Base-by-base conservation (phyloP, 495 filamentous ascomycete genomes). In the Podospora australis region DNA sequence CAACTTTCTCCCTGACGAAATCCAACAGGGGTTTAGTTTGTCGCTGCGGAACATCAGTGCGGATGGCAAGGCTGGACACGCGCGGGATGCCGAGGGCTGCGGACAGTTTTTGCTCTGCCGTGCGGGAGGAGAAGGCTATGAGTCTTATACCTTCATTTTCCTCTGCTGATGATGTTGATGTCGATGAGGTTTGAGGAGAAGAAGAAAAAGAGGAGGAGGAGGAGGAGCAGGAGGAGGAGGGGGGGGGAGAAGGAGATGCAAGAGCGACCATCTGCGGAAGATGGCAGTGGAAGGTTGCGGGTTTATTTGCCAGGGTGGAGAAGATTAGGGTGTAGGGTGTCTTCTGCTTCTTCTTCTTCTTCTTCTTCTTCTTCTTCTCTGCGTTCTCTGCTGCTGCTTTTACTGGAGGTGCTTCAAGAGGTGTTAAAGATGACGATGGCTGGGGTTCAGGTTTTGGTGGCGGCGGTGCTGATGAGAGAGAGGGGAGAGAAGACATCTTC, bases 1-100 rank as follows among this genome's bases (percentile, higher is more conserved):
- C 46, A 0, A 83, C 75, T 44, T 70, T 63, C n/a, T 66, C 57
- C 14, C 70, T 61, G 7, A 74, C 71, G 52, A 72, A 76, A 5
- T 73, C 69, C 10, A 82, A 52, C 2, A 85, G 62, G 4, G 69
- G 63, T 24, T 66, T 63, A 0, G 71, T 69, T 6, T 68, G n/a
- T n/a, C 7, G 13, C 39, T 41, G 62, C 4, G 78, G 76, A 5
- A 75, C 74, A 14, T 53, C 71, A 10, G 66, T 63, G 14, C 68
- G 51, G 6, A 87, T 44, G 2, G 74, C 83, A 39, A 87, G 64
- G 36, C 78, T 71, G 24, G 77, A 77, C 4, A 78, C 78, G 23
- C 80, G 69, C 13, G 79, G 79, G 25, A 82, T 70, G 6, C 72
- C 69, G 1, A 86, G 64, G 14, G 72, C 68, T 22, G 64, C 57